Conservation (phyloP, 306 rosid genomes). For the Sesbania bispinosa region DNA sequence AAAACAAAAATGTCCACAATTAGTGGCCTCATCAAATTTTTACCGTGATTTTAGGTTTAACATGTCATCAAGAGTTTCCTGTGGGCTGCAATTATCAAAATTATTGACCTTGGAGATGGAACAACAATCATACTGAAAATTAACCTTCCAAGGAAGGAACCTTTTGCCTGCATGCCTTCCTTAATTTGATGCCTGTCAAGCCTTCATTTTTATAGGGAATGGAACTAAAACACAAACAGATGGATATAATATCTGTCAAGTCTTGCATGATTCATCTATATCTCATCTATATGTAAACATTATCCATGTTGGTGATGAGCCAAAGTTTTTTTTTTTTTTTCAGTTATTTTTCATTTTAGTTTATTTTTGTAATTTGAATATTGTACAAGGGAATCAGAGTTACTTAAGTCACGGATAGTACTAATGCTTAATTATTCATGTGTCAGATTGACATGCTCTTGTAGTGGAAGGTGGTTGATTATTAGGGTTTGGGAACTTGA, state of each 20-base stretch:
- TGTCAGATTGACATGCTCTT: not conserved
- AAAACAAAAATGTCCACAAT: conserved; percentile 13
- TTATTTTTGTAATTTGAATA: not conserved
- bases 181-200: not conserved
- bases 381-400: not conserved
- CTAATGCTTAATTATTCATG: not conserved
- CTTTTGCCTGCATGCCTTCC: not conserved
- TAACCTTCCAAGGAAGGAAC: not conserved
- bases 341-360: not conserved
- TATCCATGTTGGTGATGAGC: not conserved
- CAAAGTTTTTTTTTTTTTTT: not conserved
- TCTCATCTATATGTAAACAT: not conserved
- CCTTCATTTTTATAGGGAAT: too few species aligned
- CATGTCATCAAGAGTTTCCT: conserved; percentile 15
- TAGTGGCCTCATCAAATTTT: conserved; percentile 18
- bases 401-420: not conserved
- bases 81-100: conserved; percentile 13
- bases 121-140: conserved; percentile 3
- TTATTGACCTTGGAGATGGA: conserved; percentile 37
- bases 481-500: conserved; percentile 19
- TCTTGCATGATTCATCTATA: not conserved
- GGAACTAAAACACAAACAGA: not conserved
- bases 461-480: conserved; percentile 20
- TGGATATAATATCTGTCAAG: not conserved
- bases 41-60: conserved; percentile 28